Evolutionary conservation across 2,329 filamentous ascomycete genomes (phyloP).

Genomic region (Lachnellula willkommii): DNA sequence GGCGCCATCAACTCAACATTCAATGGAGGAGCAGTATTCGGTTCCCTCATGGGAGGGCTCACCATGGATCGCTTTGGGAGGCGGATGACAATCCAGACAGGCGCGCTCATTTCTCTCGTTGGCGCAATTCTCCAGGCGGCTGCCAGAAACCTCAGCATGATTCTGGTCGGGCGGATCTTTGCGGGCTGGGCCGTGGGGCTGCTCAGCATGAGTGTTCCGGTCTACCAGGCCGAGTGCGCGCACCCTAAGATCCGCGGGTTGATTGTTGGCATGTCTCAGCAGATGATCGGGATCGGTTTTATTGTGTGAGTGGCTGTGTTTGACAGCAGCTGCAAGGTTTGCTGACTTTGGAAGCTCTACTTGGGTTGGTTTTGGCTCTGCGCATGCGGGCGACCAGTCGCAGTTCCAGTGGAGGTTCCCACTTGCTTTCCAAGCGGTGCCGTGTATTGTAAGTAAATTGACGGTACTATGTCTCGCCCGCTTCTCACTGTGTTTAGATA

Average conservation of each 20-base stretch:
- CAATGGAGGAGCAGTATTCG: conserved; percentile 52
- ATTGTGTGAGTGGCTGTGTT: conserved; percentile 19
- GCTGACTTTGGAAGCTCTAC: conserved; percentile 43
- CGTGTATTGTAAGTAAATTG: conserved; percentile 47
- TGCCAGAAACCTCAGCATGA: conserved; percentile 46
- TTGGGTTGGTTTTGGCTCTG: conserved; percentile 53
- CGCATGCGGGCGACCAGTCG: conserved; percentile 11
- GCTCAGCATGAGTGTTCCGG: conserved; percentile 57
- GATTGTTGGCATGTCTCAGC: conserved; percentile 58
- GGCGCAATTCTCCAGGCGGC: conserved; percentile 57
- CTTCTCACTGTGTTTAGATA: conserved; percentile 5
- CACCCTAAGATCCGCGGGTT: conserved; percentile 58
- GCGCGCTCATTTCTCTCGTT: conserved; percentile 52
- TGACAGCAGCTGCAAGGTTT: neutral
- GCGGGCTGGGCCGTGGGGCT: conserved; percentile 55
- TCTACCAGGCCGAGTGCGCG: conserved; percentile 61
- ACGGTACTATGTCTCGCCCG: conserved; percentile 29
- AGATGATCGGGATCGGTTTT: conserved; percentile 59
- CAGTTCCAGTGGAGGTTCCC: conserved; percentile 26
- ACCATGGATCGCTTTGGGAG: conserved; percentile 53
- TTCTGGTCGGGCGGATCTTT: conserved; percentile 54
- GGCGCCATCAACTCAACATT: conserved; percentile 62
- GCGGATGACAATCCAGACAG: conserved; percentile 52
- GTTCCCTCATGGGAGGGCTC: conserved; percentile 38
- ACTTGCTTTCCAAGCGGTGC: conserved; percentile 55